Conservation (phyloP, 768 basidiomycete genomes). For the Mycena alexandri region DNA sequence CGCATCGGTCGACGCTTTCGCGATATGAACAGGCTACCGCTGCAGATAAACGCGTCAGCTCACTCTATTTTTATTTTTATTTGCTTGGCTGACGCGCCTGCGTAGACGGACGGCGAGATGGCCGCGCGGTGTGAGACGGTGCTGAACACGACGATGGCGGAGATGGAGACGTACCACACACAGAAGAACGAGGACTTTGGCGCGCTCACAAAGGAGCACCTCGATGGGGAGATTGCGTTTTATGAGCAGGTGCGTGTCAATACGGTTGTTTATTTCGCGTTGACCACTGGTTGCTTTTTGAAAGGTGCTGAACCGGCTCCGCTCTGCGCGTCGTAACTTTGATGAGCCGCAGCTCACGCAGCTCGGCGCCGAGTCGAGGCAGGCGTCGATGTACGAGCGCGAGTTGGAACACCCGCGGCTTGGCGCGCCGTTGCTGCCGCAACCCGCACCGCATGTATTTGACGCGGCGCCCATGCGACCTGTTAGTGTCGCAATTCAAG, state of each 20-base stretch:
- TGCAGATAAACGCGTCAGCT: slow-evolving; percentile 42
- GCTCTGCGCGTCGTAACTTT: slow-evolving; percentile 66
- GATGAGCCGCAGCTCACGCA: slow-evolving; percentile 62
- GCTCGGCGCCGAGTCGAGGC: slow-evolving; percentile 63
- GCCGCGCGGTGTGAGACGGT: slow-evolving; percentile 88
- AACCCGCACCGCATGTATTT: slow-evolving; percentile 85
- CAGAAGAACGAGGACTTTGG: slow-evolving; percentile 82
- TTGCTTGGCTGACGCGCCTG: neutral
- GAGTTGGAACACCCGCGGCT: slow-evolving; percentile 72
- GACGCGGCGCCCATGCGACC: slow-evolving; percentile 81
- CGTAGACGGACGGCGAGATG: slow-evolving; percentile 72
- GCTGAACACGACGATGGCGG: slow-evolving; percentile 89
- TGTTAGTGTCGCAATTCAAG: slow-evolving; percentile 80
- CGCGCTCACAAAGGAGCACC: slow-evolving; percentile 69
- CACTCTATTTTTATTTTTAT: neutral
- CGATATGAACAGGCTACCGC: slow-evolving; percentile 74
- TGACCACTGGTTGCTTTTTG: neutral
- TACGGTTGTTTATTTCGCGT: no score
- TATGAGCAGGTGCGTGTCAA: slow-evolving; percentile 71
- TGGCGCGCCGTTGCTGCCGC: slow-evolving; percentile 64
- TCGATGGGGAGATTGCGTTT: slow-evolving; percentile 83
- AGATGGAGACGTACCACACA: slow-evolving; percentile 83
- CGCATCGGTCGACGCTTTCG: slow-evolving; percentile 75
- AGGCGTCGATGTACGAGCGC: slow-evolving; percentile 82
- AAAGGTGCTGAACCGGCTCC: slow-evolving; percentile 71